These are phyloP conservation scores for Quaeritorhiza haematococci DNA, from an alignment of 371 early-diverging fungal genomes.

Conservation along the genomic window DNA sequence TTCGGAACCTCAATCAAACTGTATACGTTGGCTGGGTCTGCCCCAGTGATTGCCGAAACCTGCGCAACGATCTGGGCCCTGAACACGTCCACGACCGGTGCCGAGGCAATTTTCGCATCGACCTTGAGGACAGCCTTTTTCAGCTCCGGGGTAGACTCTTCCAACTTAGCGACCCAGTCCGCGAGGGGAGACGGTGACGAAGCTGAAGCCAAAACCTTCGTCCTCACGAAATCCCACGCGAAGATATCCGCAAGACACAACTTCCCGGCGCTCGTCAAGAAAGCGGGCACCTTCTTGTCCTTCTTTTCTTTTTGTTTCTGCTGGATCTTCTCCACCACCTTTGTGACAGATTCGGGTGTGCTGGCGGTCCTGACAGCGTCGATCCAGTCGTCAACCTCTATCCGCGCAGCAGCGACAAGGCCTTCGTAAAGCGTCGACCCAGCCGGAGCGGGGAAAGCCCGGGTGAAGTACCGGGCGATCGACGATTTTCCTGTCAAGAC, in stretches of 20 bases:
- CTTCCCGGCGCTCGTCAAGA: not conserved
- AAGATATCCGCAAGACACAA: slow-evolving; percentile 31
- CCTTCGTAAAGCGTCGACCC: slow-evolving; percentile 7
- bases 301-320: not conserved
- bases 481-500: slow-evolving; percentile 25
- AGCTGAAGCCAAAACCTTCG: not conserved
- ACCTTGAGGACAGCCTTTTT: slow-evolving; percentile 15
- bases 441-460: slow-evolving; percentile 10
- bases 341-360: not conserved
- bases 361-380: slow-evolving; percentile 11
- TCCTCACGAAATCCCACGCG: slow-evolving; percentile 27
- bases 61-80: slow-evolving; percentile 25
- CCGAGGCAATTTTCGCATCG: slow-evolving; percentile 2
- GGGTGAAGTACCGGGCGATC: slow-evolving; percentile 28
- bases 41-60: slow-evolving; percentile 18
- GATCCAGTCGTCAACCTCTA: slow-evolving; percentile 23
- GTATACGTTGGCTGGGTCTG: slow-evolving; percentile 4
- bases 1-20: slow-evolving; percentile 25
- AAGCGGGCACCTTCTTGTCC: not conserved
- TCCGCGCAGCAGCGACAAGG: slow-evolving; percentile 14
- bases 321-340: no score
- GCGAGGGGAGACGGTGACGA: slow-evolving; percentile 5
- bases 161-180: slow-evolving; percentile 13
- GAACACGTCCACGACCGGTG: slow-evolving; percentile 24
- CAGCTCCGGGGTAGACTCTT: slow-evolving; percentile 8